Percentiles rank a stretch among this genome's conserved stretches.
phyloP scores from a whole-genome alignment of 2,329 filamentous ascomycete genomes.

The Akanthomyces muscarius region DNA sequence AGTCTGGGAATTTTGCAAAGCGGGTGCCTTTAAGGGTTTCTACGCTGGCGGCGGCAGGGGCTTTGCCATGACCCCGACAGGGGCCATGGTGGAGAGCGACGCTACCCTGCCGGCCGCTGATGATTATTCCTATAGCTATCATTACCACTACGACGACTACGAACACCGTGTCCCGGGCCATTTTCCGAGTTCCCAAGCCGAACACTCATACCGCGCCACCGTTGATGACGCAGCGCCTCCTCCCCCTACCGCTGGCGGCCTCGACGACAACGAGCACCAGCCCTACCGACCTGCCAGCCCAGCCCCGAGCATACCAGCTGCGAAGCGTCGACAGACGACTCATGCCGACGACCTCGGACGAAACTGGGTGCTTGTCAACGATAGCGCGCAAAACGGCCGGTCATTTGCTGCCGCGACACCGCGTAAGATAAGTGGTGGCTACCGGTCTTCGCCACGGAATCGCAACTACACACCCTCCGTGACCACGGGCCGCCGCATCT shows the following conservation, averaged over 20 bases:
- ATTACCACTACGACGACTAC: constrained; percentile 24
- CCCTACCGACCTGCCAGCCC: constrained; percentile 23
- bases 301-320: constrained; percentile 43
- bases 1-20: constrained; percentile 79
- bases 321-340: constrained; percentile 53
- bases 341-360: constrained; percentile 54
- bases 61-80: constrained; percentile 50
- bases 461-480: constrained; percentile 32
- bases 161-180: constrained; percentile 26
- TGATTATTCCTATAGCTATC: constrained; percentile 19
- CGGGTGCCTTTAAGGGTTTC: constrained; percentile 74
- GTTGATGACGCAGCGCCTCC: constrained; percentile 1
- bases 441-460: constrained; percentile 27
- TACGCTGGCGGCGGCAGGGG: constrained; percentile 76
- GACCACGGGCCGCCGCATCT: constrained; percentile 42
- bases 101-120: constrained; percentile 16
- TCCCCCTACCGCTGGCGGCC: constrained; percentile 26
- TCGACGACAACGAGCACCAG: constrained; percentile 26
- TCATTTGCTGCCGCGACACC: constrained; percentile 22
- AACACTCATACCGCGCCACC: constrained; percentile 10
- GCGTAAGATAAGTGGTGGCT: constrained; percentile 25
- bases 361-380: constrained; percentile 68
- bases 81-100: constrained; percentile 24
- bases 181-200: constrained; percentile 32
- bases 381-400: constrained; percentile 25